These are phyloP conservation scores for Hyaloperonospora brassicae DNA, from an alignment of 352 stramenopile species.

Conservation along the genomic window DNA sequence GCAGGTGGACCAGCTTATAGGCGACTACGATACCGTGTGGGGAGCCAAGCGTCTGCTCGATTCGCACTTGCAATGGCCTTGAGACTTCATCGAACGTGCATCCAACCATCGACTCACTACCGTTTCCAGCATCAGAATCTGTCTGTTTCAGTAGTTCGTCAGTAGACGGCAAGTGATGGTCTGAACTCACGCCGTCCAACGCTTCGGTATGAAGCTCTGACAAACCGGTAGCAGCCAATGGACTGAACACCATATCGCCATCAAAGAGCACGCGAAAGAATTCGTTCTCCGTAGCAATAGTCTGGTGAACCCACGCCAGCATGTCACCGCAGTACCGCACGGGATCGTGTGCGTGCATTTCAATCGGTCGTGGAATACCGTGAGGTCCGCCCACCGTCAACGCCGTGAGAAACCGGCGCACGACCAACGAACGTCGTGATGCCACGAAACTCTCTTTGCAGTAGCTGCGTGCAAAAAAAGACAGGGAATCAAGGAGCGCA, in stretches of 20 bases:
- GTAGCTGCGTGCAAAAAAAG: conserved; percentile 34
- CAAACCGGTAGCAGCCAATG: no score
- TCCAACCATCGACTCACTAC: conserved; percentile 47
- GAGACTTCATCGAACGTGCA: conserved; percentile 52
- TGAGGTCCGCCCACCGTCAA: conserved; percentile 67
- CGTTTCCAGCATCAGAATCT: conserved; percentile 1
- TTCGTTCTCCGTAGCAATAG: conserved; percentile 71
- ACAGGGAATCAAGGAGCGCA: not conserved
- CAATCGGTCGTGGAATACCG: conserved; percentile 72
- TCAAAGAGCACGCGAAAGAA: conserved; percentile 77
- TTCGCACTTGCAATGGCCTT: conserved; percentile 47
- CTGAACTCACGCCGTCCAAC: no score
- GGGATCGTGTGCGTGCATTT: conserved; percentile 82
- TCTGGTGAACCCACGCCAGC: conserved; percentile 84
- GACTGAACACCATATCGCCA: conserved; percentile 36
- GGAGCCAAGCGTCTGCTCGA: conserved; percentile 55
- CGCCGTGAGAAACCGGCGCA: conserved; percentile 68
- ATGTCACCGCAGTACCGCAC: conserved; percentile 86
- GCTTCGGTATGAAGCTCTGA: no score
- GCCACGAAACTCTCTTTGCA: conserved; percentile 71
- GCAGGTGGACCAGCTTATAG: conserved; percentile 60
- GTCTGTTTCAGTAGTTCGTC: not conserved
- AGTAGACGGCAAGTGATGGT: not conserved
- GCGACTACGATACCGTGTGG: conserved; percentile 47
- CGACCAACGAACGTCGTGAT: conserved; percentile 44